Percentiles rank a stretch among this genome's conserved stretches.
Conservation (phyloP, 1,284 basidiomycete genomes). For the Dichomitus squalens region DNA sequence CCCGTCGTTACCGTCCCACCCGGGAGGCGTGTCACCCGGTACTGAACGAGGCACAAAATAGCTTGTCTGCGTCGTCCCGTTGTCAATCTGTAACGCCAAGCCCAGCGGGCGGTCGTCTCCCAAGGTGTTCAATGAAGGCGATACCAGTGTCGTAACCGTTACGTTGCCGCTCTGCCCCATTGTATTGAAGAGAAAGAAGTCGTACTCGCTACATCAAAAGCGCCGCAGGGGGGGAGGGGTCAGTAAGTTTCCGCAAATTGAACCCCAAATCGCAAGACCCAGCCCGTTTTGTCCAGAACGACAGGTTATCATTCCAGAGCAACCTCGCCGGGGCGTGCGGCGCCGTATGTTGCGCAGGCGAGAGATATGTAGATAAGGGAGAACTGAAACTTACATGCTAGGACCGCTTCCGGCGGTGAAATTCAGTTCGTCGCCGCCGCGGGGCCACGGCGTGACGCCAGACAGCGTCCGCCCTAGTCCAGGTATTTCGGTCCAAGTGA, state of each 20-base stretch:
- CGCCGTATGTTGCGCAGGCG: too few relatives aligned
- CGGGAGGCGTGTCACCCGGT: constrained; percentile 52
- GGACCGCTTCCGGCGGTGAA: constrained; percentile 66
- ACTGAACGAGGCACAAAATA: constrained; percentile 54
- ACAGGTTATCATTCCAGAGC: too few relatives aligned
- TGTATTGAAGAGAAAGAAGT: constrained; percentile 64
- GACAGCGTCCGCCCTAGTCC: constrained; percentile 61
- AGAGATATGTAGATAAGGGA: too few relatives aligned
- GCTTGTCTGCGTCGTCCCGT: constrained; percentile 42
- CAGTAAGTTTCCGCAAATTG: too few relatives aligned
- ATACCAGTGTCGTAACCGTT: constrained; percentile 53
- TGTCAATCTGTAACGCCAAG: constrained; percentile 60
- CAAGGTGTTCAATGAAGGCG: constrained; percentile 62
- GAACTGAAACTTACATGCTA: constrained; percentile 45
- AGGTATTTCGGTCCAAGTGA: constrained; percentile 61
- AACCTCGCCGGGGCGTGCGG: background rate
- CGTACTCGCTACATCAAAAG: constrained; percentile 42
- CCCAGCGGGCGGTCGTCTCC: constrained; percentile 55
- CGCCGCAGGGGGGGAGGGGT: too few relatives aligned
- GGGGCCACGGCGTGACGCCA: constrained; percentile 63
- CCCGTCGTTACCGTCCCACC: constrained; percentile 52
- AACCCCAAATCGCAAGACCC: too few relatives aligned
- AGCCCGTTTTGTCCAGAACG: too few relatives aligned
- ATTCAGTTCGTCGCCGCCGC: constrained; percentile 50
- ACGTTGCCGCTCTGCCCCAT: constrained; percentile 44